phyloP scores from a whole-genome alignment of 2,329 filamentous ascomycete species.

The Trichoderma asperellum region DNA sequence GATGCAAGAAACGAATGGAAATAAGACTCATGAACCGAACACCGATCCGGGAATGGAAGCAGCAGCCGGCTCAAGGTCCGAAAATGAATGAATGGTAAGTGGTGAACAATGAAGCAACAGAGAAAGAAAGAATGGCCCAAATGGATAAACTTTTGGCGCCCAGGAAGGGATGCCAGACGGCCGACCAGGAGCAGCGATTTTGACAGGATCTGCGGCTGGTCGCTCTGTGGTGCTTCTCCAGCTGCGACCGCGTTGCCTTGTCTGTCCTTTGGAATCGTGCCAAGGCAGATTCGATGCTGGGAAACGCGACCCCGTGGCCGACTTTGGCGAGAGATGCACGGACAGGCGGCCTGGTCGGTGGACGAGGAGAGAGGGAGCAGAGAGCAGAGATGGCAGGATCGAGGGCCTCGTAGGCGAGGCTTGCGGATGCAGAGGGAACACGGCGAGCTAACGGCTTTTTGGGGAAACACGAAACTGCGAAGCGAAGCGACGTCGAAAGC shows the following conservation, averaged over 20 bases:
- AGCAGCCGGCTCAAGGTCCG: neutral
- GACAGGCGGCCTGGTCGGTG: slow-evolving; percentile 3
- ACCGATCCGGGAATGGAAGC: slow-evolving; percentile 5
- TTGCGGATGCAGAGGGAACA: slow-evolving; percentile 11
- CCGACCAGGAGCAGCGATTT: slow-evolving; percentile 9
- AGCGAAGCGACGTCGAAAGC: slow-evolving; percentile 4
- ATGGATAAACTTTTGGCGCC: slow-evolving; percentile 1
- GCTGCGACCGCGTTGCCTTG: slow-evolving; percentile 7
- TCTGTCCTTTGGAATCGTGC: neutral
- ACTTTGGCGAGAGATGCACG: slow-evolving; percentile 23
- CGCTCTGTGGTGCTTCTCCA: slow-evolving; percentile 15
- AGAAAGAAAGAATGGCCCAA: slow-evolving; percentile 20
- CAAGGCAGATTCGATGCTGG: slow-evolving; percentile 21
- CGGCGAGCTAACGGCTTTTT: slow-evolving; percentile 1
- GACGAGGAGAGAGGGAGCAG: slow-evolving; percentile 5
- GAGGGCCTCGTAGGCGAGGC: slow-evolving; percentile 8
- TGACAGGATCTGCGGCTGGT: slow-evolving; percentile 16
- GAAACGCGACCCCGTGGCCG: slow-evolving; percentile 24
- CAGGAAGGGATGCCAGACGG: slow-evolving; percentile 26
- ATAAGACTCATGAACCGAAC: slow-evolving; percentile 8
- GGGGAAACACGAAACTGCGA: slow-evolving; percentile 26
- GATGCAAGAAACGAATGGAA: slow-evolving; percentile 21
- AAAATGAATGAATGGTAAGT: neutral
- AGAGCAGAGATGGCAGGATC: neutral
- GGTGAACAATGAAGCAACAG: neutral